Base-by-base conservation (phyloP, 768 basidiomycete genomes). In the Lactarius psammicola region DNA sequence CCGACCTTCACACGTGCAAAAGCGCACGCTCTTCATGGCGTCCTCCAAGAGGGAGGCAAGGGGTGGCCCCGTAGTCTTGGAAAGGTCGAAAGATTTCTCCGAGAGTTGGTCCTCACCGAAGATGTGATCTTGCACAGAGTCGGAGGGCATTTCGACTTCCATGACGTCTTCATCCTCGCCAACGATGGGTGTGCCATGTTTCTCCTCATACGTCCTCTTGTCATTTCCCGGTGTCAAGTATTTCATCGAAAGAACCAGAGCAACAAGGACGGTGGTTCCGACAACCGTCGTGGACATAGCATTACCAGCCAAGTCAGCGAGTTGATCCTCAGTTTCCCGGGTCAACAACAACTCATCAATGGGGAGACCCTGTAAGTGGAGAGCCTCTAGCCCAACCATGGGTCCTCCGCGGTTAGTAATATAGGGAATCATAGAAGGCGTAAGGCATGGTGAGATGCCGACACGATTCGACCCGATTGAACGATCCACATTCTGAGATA, bases 261-360 rank as follows among this genome's bases (percentile, higher is more conserved):
- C 93, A 20, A 90, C 87, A 62, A 96, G 78, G 68, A 97, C 92
- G 68, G 92, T 89, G 3, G 92, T 84, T 1, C 95, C 95, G 34
- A 98, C 95, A 30, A 97, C 95, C 1, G 95, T 97, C 5, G 95
- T 93, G 1, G 94, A 95, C 95, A 98, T 98, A 66, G 95, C 95
- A 72, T 98, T 98, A 2, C 95, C 95, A 23, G 95, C 95, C 18
- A 98, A 81, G 76, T 97, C 94, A 3, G 94, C 93, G 8, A 98
- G 81, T 66, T 98, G 89, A 75, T 97, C 95, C 75, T 95, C 92
- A 20, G 85, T 92, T 77, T 98, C 95, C 59, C 94, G 88, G 2
- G 95, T 97, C 61, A 98, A 82, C 23, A 97, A 82, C 1, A 98
- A 82, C 74, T 94, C 91, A 75, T 96, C 91, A 36, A 96, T 87